phyloP scores from a whole-genome alignment of 78 protist genomes.

The slime mould (Dictyostelium discoideum) region DNA sequence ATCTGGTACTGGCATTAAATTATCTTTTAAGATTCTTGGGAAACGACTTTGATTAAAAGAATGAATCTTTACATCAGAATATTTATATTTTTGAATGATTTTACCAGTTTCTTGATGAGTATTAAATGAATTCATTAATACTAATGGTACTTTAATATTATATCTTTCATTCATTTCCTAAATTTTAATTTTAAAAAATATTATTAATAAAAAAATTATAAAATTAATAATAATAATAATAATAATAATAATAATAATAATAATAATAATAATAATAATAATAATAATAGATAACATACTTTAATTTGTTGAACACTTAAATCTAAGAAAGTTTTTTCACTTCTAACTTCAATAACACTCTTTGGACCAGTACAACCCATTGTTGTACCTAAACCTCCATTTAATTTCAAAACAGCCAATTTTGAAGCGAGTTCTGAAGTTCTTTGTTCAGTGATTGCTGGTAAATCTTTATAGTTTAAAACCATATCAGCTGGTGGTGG shows the following conservation, averaged over 20 bases:
- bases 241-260: not conserved
- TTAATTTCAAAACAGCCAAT: slow-evolving; percentile 96
- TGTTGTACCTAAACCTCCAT: slow-evolving; percentile 99
- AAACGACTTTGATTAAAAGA: slow-evolving; percentile 91
- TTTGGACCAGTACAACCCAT: slow-evolving; percentile 99
- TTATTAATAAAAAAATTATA: not conserved
- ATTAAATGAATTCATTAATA: slow-evolving; percentile 98
- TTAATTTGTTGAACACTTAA: slow-evolving; percentile 94
- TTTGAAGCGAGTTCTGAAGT: slow-evolving; percentile 65
- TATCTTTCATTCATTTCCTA: slow-evolving; percentile 83
- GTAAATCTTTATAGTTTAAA: slow-evolving; percentile 51
- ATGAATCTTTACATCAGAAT: slow-evolving; percentile 69
- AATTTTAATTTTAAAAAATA: not conserved
- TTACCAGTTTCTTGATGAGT: slow-evolving; percentile 93
- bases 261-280: not conserved
- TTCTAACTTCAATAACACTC: slow-evolving; percentile 90
- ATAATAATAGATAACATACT: slow-evolving; percentile 14
- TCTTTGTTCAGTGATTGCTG: slow-evolving; percentile 29
- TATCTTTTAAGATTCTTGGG: slow-evolving; percentile 93
- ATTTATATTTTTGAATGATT: slow-evolving; percentile 81
- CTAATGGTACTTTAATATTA: slow-evolving; percentile 91
- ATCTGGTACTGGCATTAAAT: slow-evolving; percentile 85
- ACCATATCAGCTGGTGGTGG: slow-evolving; percentile 78
- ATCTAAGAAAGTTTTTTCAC: slow-evolving; percentile 94
- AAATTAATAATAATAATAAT: no score